Base-by-base conservation (phyloP, 2,329 filamentous ascomycete genomes). In the Neofusicoccum laricinum region DNA sequence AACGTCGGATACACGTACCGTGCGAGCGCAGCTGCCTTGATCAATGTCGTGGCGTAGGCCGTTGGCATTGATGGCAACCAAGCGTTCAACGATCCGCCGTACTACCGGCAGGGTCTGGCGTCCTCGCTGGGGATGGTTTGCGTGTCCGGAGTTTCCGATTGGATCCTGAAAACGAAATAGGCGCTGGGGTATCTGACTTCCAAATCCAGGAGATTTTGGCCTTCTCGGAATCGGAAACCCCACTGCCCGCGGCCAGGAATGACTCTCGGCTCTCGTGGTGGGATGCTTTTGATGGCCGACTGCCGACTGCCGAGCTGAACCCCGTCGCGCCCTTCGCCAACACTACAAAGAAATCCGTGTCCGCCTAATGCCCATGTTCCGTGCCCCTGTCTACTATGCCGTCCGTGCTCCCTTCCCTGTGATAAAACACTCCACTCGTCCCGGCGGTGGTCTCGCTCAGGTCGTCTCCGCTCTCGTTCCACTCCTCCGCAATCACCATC, bases 1-100 rank as follows among this genome's bases (percentile, higher is more conserved):
- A 64, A 67, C 15, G 45, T 63, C 36, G 67, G 65, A 1, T 68
- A 68, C 32, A 67, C 67, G 3, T 61, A 64, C 38, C 67, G 67
- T 3, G 66, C 66, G 1, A 46, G 57, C 2, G 67, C 67, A 3
- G 59, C 64, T 4, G 66, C 67, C 1, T 32, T 68, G 3, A 66
- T 67, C 64, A 67, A 67, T 43, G 41, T 50, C 25, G 49, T 66
- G 34, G 63, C 53, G 3, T 63, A 68, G 46, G 36, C 48, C 5
- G 59, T 67, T 1, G 55, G 66, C 5, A 65, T 68, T 30, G 57
- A 57, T 2, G 57, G 58, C 10, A 67, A 67, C 34, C 57, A 68
- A 40, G 65, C 64, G 4, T 68, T 66, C 32, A 55, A 43, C 7
- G 64, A 67, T 41, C 67, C 67, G 30, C 67, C 67, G 5, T 64